Conservation (phyloP, 495 filamentous ascomycete species). For the Penicillium taxi region DNA sequence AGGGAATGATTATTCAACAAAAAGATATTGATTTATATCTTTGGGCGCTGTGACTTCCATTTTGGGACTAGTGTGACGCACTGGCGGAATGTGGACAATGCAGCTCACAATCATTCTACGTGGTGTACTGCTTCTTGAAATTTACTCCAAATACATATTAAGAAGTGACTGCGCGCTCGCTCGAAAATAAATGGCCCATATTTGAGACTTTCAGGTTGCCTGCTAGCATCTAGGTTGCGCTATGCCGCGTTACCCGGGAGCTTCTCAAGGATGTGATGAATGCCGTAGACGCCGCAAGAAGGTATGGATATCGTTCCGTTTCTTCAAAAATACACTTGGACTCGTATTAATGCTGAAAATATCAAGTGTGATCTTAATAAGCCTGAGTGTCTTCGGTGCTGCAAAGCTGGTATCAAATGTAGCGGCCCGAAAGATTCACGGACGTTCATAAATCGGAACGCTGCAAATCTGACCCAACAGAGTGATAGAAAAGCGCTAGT, state of each 20-base stretch:
- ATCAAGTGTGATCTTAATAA: not conserved
- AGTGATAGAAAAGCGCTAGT: conserved; percentile 1
- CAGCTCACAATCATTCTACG: no score
- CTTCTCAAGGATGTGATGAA: conserved; percentile 4
- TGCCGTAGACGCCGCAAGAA: conserved; percentile 5
- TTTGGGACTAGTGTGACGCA: no score
- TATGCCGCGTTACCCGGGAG: conserved; percentile 4
- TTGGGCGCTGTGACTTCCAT: no score
- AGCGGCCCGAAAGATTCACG: not conserved
- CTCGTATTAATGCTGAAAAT: not conserved
- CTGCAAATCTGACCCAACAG: conserved; percentile 1
- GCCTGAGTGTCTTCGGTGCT: not conserved
- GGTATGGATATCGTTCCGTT: not conserved
- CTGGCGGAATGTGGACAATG: no score
- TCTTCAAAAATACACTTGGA: not conserved
- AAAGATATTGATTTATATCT: no score
- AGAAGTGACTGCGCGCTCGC: no score
- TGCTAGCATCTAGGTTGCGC: not conserved
- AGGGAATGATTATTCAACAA: no score
- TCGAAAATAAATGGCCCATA: no score
- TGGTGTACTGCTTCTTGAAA: no score
- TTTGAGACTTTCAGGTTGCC: not conserved
- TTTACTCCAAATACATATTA: no score
- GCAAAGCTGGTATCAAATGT: conserved; percentile 1
- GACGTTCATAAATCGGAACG: not conserved